Conservation (phyloP, 805 yeast genomes). For the Yamadazyma philogaea region DNA sequence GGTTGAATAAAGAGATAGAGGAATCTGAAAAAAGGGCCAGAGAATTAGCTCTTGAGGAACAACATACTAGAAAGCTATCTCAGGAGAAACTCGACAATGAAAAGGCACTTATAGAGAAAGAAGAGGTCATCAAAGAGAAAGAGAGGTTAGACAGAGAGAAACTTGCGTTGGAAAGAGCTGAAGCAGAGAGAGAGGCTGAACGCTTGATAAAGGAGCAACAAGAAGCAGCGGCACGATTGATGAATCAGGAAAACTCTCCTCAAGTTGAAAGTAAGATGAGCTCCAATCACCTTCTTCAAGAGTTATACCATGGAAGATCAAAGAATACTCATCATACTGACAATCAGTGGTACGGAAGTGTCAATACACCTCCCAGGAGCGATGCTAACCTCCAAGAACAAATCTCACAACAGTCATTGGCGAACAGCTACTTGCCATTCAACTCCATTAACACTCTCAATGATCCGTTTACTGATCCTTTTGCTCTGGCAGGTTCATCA, state of each 20-base stretch:
- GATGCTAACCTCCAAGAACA: background rate
- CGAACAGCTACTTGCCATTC: background rate
- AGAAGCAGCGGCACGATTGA: background rate
- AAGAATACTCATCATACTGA: conserved; percentile 9
- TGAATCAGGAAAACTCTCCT: background rate
- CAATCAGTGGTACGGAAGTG: conserved; percentile 2
- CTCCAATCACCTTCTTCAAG: conserved; percentile 7
- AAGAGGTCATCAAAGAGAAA: conserved; percentile 11
- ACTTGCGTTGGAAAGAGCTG: conserved; percentile 14
- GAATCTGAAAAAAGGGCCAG: background rate
- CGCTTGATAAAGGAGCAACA: conserved; percentile 5
- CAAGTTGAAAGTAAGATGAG: background rate
- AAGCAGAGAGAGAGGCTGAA: conserved; percentile 12
- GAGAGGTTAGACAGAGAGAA: conserved; percentile 10
- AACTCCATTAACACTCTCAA: conserved; percentile 1
- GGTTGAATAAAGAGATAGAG: background rate
- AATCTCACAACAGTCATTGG: background rate
- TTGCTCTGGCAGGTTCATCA: background rate
- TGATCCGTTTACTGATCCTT: conserved; percentile 9
- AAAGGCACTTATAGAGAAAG: conserved; percentile 9
- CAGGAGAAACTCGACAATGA: background rate
- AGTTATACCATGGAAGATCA: conserved; percentile 1
- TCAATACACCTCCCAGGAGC: background rate
- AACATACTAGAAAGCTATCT: background rate
- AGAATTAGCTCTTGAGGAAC: background rate